Base-by-base conservation (phyloP, 768 basidiomycete genomes). In the Termitomyces sp. region DNA sequence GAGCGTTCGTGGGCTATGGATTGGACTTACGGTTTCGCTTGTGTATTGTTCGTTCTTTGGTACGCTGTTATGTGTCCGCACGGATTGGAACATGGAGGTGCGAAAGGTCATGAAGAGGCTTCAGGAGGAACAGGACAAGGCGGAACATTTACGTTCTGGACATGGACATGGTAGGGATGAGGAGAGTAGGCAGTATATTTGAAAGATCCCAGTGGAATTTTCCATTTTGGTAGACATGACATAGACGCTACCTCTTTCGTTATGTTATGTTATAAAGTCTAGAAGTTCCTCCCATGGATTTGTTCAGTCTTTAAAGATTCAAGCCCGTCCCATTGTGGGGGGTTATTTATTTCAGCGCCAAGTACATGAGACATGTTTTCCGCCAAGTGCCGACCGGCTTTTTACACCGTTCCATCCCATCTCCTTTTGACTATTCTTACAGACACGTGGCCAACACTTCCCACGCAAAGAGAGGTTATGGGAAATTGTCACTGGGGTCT, bases 1-100 rank as follows among this genome's bases (percentile, higher is more conserved):
- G 69, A 83, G 76, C 0, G 76, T 97, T 13, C 73, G 77, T 22
- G 94, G 94, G 0, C 78, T 97, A 16, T 97, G 94, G 94, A 77
- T 88, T 44, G 94, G 94, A 18, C 73, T 95, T 38, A 90, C 89
- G 0, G 66, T 81, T 4, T 84, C 88, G 1, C 74, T 92, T 50
- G 70, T 84, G 16, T 85, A 86, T 70, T 74, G 77, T 47, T 73
- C 84, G 0, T 68, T 77, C 14, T 67, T 83, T 16, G 86, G 87
- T 2, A 76, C 82, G 1, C 77, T 73, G 66, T 64, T 85, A 1
- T 81, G 77, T 51, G 42, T 90, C n/a, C 66, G 72, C 22, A 82
- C 88, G 6, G 78, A 93, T 68, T 93, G 91, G 91, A 66, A 82
- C 9, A 69, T 69, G 48, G 87, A 93, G 69, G 87, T 89, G 10